Evolutionary conservation across 2,329 filamentous ascomycete species (phyloP), one percentile per base, ranked within the genome.

Genomic region (Malbranchea cinnamomea): DNA sequence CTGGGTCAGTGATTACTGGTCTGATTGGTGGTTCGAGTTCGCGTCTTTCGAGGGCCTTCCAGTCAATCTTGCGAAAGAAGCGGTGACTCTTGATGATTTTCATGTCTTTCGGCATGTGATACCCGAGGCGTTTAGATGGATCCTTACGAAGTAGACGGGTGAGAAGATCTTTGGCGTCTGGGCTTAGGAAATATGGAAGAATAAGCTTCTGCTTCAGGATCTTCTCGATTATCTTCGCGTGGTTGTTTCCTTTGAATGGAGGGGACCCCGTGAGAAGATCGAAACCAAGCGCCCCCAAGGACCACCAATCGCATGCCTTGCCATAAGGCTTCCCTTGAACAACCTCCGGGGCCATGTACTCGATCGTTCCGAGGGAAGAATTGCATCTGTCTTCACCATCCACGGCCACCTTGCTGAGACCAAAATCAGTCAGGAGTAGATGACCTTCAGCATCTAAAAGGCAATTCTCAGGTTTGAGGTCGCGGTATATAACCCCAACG

Each of bases 301-400:
- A 93, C 89, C 89, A 98, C 87, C 87, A 98, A 59, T 98, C 89
- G 11, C 94, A 91, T 1, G 84, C 77, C 54, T 85, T 87, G 47
- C 87, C 85, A 53, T 98, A 98, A 41, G 81, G 76, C 41, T 80
- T 75, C 37, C 84, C 85, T 38, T 76, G 70, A 37, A 98, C 74
- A 30, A 98, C 80, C 57, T 98, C 89, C 1, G 89, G 89, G 0
- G 89, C 91, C 89, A 98, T 98, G 67, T 98, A 98, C 53, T 95
- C 89, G 35, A 94, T 78, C 0, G 89, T 98, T 29, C 89, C 89
- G 6, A 94, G 72, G 41, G 94, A 78, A 23, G 83, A 93, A 56
- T 84, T 82, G 65, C 87, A 94, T 18, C 65, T 66, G 40, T 67
- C 67, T 32, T 70, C 67, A 32, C 71, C 57, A 34, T 84, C 76